A percentile compares a stretch with the other conserved stretches of the same genome.
phyloP scores from a whole-genome alignment of 768 basidiomycete genomes.

The Suillus decipiens region DNA sequence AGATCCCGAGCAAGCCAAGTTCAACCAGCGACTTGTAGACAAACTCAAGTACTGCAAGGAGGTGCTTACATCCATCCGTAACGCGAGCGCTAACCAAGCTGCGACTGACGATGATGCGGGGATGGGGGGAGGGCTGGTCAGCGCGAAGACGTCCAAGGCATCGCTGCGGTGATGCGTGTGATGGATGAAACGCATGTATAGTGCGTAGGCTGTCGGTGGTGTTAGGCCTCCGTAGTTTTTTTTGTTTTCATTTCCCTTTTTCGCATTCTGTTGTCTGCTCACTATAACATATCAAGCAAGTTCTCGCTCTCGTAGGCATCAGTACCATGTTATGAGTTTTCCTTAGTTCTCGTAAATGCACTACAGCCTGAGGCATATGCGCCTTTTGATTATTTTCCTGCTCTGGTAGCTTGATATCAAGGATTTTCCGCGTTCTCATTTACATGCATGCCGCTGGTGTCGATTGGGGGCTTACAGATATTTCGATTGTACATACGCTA shows the following conservation, averaged over 20 bases:
- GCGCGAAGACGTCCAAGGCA: conserved; percentile 21
- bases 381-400: background rate
- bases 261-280: conserved; percentile 6
- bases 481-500: too few relatives aligned
- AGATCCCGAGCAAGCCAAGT: conserved; percentile 60
- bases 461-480: too few relatives aligned
- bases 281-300: conserved; percentile 6
- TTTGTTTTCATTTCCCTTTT: background rate
- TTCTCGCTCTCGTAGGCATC: conserved; percentile 1
- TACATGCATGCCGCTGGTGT: background rate
- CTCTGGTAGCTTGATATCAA: conserved; percentile 2
- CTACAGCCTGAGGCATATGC: background rate
- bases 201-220: conserved; percentile 5
- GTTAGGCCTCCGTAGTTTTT: conserved; percentile 5
- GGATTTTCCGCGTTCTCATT: background rate
- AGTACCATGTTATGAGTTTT: conserved; percentile 1
- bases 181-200: background rate
- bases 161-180: conserved; percentile 15
- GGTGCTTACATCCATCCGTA: conserved; percentile 70
- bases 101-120: conserved; percentile 17
- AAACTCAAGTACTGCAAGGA: conserved; percentile 89
- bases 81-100: conserved; percentile 48
- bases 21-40: conserved; percentile 64
- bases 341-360: background rate
- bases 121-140: conserved; percentile 11